Percentiles rank a stretch among this genome's conserved stretches.
Conservation (phyloP, 768 basidiomycete species). For the Pulveroboletus sp. region DNA sequence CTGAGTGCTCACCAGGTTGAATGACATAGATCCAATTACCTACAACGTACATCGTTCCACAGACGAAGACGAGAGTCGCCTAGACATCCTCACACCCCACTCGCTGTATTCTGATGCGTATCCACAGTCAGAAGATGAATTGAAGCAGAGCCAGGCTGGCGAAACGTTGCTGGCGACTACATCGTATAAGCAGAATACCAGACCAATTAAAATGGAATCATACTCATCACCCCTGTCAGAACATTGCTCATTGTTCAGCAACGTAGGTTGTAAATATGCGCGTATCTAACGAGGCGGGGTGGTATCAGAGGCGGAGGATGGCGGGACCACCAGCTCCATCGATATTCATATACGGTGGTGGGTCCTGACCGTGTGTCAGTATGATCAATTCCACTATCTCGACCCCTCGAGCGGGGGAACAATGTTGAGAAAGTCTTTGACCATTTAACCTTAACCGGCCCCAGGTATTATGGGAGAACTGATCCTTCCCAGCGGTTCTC, state of each 20-base stretch:
- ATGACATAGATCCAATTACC: conserved; percentile 9
- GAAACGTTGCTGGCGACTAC: conserved; percentile 8
- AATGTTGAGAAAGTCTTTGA: neutral
- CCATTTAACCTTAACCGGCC: neutral
- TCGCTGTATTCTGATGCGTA: conserved; percentile 16
- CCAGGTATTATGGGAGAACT: neutral
- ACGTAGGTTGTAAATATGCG: neutral
- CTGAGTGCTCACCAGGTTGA: neutral
- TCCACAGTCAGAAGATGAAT: conserved; percentile 16
- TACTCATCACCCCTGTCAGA: neutral
- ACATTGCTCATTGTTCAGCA: conserved; percentile 1
- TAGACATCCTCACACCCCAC: conserved; percentile 22
- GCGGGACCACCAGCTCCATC: neutral
- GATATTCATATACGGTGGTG: neutral
- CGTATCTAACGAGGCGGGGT: neutral
- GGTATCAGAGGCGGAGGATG: neutral
- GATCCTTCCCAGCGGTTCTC: neutral
- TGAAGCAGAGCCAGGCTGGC: conserved; percentile 3
- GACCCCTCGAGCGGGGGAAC: neutral
- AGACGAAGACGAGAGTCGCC: conserved; percentile 15
- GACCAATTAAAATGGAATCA: neutral
- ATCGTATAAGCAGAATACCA: neutral
- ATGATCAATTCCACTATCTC: neutral
- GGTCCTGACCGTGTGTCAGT: neutral
- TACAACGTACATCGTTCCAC: conserved; percentile 1